phyloP scores from a whole-genome alignment of 805 yeast genomes.

The Ogataea naganishii region DNA sequence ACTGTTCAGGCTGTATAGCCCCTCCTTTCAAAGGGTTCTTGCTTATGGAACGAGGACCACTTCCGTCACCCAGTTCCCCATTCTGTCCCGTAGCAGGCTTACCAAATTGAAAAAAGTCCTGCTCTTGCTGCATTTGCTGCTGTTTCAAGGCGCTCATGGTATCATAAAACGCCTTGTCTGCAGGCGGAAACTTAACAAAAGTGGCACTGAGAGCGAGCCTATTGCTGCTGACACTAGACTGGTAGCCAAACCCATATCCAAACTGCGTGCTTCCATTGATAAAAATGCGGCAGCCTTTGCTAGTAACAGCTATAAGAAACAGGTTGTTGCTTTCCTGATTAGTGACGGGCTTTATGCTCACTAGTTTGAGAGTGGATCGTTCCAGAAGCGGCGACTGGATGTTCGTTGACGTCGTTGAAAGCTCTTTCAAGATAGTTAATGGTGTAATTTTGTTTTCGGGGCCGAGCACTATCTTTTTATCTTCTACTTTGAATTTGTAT shows the following conservation, averaged over 20 bases:
- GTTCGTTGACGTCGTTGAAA: conserved; percentile 30
- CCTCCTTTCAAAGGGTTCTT: no score
- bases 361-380: conserved; percentile 48
- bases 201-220: conserved; percentile 26
- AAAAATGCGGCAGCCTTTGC: conserved; percentile 75
- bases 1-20: conserved; percentile 20
- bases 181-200: conserved; percentile 38
- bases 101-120: conserved; percentile 11
- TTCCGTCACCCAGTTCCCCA: no score
- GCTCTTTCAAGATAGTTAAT: conserved; percentile 35
- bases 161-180: conserved; percentile 22
- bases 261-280: conserved; percentile 37
- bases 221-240: conserved; percentile 17
- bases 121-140: conserved; percentile 28
- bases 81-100: not conserved
- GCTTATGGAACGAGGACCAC: no score
- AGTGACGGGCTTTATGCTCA: conserved; percentile 53
- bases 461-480: conserved; percentile 24
- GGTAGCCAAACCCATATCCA: conserved; percentile 8
- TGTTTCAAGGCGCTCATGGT: conserved; percentile 25
- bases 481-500: conserved; percentile 45
- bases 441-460: conserved; percentile 30
- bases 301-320: conserved; percentile 70
- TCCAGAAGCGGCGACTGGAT: conserved; percentile 36
- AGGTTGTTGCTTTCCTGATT: conserved; percentile 59